Base-by-base conservation (phyloP, 2,329 filamentous ascomycete genomes). In the Claviceps paspali region DNA sequence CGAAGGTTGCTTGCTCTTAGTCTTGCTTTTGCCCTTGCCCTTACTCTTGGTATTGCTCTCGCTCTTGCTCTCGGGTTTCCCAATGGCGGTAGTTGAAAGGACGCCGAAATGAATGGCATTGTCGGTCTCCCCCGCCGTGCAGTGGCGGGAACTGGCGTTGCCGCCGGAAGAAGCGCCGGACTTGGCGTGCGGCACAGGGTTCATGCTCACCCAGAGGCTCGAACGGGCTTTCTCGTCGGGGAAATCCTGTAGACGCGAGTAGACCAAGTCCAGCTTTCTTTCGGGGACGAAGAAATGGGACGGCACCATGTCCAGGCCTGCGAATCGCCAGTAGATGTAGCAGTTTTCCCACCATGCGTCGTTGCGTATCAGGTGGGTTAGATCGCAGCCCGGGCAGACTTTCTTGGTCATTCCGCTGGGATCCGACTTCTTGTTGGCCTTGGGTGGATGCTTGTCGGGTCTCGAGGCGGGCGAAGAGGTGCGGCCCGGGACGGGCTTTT, bases 261-360 rank as follows among this genome's bases (percentile, higher is more conserved):
- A 29, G 3, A 17, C 41, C 29, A 38, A 15, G 8, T 38, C 32
- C 31, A 40, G 15, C 6, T 21, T 27, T 18, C 22, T 32, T 7
- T 29, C 22, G 8, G 14, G 35, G 28, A 27, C 29, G 8, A 22
- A 28, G 33, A 43, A 43, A 14, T 31, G 9, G 14, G 12, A 14
- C 3, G 41, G 41, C 5, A 41, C 23, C 18, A 35, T 28, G 22
- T 29, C 39, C 17, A 39, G 14, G 2, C 28, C 36, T 5, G 8
- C 33, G 28, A 43, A 30, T 15, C 38, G 21, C 31, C 33, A 38
- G 33, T 39, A 43, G 8, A 43, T 29, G 26, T 33, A 43, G 23
- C 42, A 43, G 15, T 30, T 36, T 24, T 43, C 42, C 42, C 42
- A 43, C 42, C 42, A 43, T 15, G 42, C 42, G 10, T 43, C 42